These are phyloP conservation scores for Mycena chlorophos DNA, from an alignment of 768 basidiomycete genomes.

Conservation along the genomic window DNA sequence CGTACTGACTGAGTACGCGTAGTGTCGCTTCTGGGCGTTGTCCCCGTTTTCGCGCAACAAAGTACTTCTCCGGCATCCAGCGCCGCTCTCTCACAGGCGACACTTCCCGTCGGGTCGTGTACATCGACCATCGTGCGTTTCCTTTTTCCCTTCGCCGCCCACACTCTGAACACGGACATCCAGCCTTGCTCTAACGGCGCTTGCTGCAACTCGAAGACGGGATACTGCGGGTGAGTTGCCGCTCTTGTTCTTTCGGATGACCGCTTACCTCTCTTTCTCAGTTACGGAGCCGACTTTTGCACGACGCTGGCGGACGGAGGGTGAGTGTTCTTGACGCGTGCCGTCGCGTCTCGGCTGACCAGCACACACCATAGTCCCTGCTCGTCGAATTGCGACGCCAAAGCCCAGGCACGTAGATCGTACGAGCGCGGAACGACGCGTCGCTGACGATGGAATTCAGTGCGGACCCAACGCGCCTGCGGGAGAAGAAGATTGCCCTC, in stretches of 20 bases:
- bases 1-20: too few relatives aligned
- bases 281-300: conserved; percentile 22
- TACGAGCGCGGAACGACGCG: too few relatives aligned
- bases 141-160: too few relatives aligned
- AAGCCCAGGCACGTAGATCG: too few relatives aligned
- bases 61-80: background rate
- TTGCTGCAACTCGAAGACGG: conserved; percentile 27
- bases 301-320: background rate
- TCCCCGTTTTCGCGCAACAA: background rate
- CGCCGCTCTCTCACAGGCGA: conserved; percentile 19
- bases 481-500: conserved; percentile 8
- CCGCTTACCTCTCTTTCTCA: background rate
- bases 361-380: too few relatives aligned
- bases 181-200: conserved; percentile 27
- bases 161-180: too few relatives aligned
- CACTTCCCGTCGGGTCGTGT: conserved; percentile 27
- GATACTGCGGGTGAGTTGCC: conserved; percentile 29
- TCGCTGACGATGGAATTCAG: too few relatives aligned
- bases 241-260: background rate
- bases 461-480: conserved; percentile 11
- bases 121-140: background rate
- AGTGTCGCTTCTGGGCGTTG: too few relatives aligned
- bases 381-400: conserved; percentile 13
- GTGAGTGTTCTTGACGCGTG: too few relatives aligned
- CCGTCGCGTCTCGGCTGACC: too few relatives aligned